Conservation (phyloP, 305 asterid species). For the Rubia peregrina region DNA sequence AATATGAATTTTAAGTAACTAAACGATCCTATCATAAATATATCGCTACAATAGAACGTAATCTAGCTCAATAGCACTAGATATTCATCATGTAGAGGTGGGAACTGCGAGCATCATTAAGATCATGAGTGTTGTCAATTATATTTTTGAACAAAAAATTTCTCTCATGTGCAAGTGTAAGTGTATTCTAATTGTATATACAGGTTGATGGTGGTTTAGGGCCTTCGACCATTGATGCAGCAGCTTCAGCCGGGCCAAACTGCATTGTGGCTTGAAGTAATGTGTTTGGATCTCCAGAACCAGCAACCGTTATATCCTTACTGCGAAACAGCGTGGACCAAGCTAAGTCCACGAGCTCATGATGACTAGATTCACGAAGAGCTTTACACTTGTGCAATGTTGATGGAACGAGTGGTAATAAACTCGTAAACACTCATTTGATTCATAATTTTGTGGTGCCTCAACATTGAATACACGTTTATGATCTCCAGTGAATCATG, state of each 20-base stretch:
- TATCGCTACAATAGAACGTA: background rate
- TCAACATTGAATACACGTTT: background rate
- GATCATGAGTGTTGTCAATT: background rate
- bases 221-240: slow-evolving; percentile 66
- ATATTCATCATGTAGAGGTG: no score
- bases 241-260: slow-evolving; percentile 73
- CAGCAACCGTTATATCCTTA: slow-evolving; percentile 56
- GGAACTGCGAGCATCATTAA: background rate
- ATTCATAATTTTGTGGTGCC: no score
- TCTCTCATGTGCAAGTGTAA: background rate
- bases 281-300: slow-evolving; percentile 68
- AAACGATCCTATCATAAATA: background rate
- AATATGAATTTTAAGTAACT: background rate
- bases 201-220: slow-evolving; percentile 93
- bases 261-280: slow-evolving; percentile 84
- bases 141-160: background rate
- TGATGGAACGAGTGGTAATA: background rate
- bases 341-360: slow-evolving; percentile 24
- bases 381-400: background rate
- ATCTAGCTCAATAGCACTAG: background rate
- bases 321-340: slow-evolving; percentile 39
- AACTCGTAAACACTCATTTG: background rate
- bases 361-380: no score
- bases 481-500: background rate
- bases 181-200: background rate